phyloP scores from a whole-genome alignment of 2,329 filamentous ascomycete genomes.

The Cladophialophora psammophila region DNA sequence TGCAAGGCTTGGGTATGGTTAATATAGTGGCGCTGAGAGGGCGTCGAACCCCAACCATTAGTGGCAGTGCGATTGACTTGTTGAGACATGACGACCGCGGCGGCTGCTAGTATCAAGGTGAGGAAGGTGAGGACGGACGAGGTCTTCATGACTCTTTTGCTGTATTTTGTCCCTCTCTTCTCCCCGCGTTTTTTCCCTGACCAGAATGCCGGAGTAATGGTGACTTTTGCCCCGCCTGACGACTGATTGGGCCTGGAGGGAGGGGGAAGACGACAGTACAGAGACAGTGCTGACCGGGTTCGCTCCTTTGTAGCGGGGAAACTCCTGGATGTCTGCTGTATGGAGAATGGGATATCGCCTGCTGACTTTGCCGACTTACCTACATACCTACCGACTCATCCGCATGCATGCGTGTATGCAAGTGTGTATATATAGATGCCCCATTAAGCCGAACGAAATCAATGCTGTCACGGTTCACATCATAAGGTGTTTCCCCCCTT shows the following conservation, averaged over 20 bases:
- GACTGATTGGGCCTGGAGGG: neutral
- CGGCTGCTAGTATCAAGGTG: neutral
- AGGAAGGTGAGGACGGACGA: neutral
- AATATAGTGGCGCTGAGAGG: constrained; percentile 28
- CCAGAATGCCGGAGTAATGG: neutral
- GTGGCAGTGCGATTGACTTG: constrained; percentile 22
- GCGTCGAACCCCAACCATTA: constrained; percentile 26
- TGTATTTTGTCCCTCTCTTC: neutral
- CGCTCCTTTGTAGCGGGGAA: neutral
- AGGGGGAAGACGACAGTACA: neutral
- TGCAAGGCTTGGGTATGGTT: constrained; percentile 31
- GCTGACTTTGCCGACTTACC: no score
- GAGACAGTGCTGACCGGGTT: neutral
- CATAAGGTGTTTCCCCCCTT: no score
- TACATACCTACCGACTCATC: no score
- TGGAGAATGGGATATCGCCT: neutral
- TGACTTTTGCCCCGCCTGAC: neutral
- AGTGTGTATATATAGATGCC: no score
- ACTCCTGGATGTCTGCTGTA: neutral
- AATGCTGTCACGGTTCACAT: no score
- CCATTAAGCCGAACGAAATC: no score
- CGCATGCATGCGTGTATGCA: no score
- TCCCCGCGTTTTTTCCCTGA: neutral
- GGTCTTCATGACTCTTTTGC: neutral
- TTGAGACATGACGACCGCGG: constrained; percentile 6